phyloP scores from a whole-genome alignment of 2,329 filamentous ascomycete genomes.

The Pseudocercospora pini-densiflorae region DNA sequence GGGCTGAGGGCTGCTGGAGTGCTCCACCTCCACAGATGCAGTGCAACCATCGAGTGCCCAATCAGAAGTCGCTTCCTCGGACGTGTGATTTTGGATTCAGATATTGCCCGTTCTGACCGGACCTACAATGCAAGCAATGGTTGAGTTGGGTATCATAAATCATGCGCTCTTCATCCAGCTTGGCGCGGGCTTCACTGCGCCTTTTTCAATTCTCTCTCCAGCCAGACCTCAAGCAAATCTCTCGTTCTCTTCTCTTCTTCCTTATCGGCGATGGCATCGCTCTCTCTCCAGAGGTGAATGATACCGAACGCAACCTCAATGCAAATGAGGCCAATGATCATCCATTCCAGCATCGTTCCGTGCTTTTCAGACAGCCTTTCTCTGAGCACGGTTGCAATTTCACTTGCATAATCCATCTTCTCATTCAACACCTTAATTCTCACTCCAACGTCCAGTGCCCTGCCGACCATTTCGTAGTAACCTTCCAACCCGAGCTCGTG shows the following conservation, averaged over 20 bases:
- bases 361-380: constrained; percentile 92
- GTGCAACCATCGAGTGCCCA: too few relatives aligned
- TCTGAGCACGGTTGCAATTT: constrained; percentile 86
- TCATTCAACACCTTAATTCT: constrained; percentile 91
- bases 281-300: constrained; percentile 70
- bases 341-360: constrained; percentile 86
- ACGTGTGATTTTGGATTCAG: too few relatives aligned
- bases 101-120: too few relatives aligned
- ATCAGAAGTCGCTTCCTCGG: too few relatives aligned
- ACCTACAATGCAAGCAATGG: neutral
- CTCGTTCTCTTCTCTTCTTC: constrained; percentile 49
- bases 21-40: too few relatives aligned
- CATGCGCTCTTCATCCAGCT: neutral
- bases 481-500: constrained; percentile 89
- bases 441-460: constrained; percentile 86
- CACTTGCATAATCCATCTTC: constrained; percentile 97
- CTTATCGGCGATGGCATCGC: constrained; percentile 48
- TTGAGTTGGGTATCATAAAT: neutral
- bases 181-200: neutral
- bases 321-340: constrained; percentile 91
- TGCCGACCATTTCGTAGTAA: constrained; percentile 93
- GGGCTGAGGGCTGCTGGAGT: too few relatives aligned
- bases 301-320: constrained; percentile 92
- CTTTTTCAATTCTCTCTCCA: constrained; percentile 37
- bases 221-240: constrained; percentile 44